Conservation (phyloP, 129 eudicot species). For the Helianthus tuberosus region DNA sequence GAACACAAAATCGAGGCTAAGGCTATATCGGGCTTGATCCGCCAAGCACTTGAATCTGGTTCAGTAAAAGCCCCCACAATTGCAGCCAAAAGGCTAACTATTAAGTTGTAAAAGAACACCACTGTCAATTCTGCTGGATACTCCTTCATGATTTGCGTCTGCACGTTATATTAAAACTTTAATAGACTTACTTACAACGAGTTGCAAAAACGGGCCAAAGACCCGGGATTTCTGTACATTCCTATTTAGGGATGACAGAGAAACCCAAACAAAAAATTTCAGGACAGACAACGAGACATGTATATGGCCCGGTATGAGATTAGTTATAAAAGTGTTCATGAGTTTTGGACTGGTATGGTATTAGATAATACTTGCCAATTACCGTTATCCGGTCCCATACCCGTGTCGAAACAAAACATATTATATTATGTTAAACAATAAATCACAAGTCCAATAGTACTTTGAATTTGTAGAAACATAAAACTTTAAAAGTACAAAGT, state of each 20-base stretch:
- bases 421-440: too few species aligned
- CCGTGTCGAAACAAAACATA: too few species aligned
- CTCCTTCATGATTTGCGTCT: conserved; percentile 90
- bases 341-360: too few species aligned
- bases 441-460: too few species aligned
- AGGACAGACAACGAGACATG: neutral
- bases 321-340: too few species aligned
- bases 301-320: too few species aligned
- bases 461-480: too few species aligned
- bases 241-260: neutral
- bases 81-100: conserved; percentile 69
- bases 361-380: too few species aligned
- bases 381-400: too few species aligned
- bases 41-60: conserved; percentile 64
- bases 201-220: neutral
- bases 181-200: neutral
- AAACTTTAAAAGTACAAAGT: too few species aligned
- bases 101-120: conserved; percentile 82
- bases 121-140: conserved; percentile 84
- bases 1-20: conserved; percentile 79
- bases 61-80: conserved; percentile 56
- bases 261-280: neutral
- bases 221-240: neutral
- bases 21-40: conserved; percentile 65
- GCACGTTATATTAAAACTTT: neutral